Evolutionary conservation across 768 basidiomycete genomes (phyloP).

Genomic region (Naganishia vishniacii): DNA sequence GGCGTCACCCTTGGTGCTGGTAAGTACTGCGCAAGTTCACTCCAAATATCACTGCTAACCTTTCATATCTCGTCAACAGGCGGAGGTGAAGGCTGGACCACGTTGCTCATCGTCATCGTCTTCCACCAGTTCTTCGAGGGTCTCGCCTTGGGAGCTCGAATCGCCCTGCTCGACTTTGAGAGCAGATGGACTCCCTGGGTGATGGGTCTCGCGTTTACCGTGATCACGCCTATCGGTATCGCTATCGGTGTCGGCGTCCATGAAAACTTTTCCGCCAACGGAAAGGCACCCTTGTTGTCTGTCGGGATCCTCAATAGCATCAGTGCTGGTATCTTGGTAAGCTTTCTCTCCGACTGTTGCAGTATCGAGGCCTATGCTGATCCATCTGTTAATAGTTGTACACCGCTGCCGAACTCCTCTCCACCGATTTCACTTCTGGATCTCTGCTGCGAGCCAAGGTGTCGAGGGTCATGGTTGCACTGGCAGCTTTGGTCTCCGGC

Average conservation of each 20-base stretch:
- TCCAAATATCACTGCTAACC: background rate
- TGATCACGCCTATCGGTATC: conserved; percentile 46
- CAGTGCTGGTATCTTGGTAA: conserved; percentile 32
- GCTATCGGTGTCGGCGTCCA: conserved; percentile 33
- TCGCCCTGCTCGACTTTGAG: conserved; percentile 33
- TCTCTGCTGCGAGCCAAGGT: conserved; percentile 33
- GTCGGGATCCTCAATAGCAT: conserved; percentile 34
- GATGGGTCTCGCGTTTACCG: conserved; percentile 38
- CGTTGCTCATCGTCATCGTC: conserved; percentile 44
- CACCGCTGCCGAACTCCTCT: conserved; percentile 37
- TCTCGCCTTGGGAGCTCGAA: conserved; percentile 41
- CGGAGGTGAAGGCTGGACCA: conserved; percentile 44
- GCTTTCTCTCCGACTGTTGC: background rate
- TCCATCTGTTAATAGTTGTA: too few species aligned
- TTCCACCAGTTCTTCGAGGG: conserved; percentile 46
- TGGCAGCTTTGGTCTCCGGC: conserved; percentile 32
- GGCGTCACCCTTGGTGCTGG: conserved; percentile 42
- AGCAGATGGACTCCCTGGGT: conserved; percentile 29
- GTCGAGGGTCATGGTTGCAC: conserved; percentile 30
- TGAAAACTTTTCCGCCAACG: conserved; percentile 18
- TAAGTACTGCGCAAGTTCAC: background rate
- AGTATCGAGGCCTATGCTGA: too few species aligned
- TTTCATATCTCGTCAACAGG: background rate
- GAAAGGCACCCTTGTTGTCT: conserved; percentile 30
- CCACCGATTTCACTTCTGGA: conserved; percentile 37